These are phyloP conservation scores for Pythium guiyangense DNA, from an alignment of 352 stramenopile genomes.

Conservation along the genomic window DNA sequence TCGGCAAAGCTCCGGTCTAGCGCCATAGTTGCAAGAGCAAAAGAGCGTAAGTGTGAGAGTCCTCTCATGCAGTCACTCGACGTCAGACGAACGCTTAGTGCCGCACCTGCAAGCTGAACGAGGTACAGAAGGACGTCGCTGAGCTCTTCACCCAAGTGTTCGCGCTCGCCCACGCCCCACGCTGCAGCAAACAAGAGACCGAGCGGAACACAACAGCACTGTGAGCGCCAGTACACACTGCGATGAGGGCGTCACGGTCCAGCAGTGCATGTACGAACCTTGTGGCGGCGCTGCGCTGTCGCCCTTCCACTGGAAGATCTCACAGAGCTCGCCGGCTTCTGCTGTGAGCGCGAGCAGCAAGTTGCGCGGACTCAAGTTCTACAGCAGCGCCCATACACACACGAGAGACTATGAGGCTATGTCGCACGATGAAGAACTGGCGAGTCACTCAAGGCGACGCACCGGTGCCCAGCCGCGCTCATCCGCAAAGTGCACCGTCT, in stretches of 20 bases:
- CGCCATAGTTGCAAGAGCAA: too few species aligned
- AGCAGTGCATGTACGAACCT: too few species aligned
- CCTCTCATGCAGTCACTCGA: not conserved
- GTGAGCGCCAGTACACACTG: too few species aligned
- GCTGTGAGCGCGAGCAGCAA: constrained; percentile 92
- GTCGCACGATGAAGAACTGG: too few species aligned
- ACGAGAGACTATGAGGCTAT: not conserved
- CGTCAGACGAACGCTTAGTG: not conserved
- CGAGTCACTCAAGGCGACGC: not conserved
- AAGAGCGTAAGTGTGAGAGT: not conserved
- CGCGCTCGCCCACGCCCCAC: constrained; percentile 74
- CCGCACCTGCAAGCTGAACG: constrained; percentile 76
- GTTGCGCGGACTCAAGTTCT: constrained; percentile 85
- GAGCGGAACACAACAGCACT: too few species aligned
- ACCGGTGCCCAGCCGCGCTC: constrained; percentile 62
- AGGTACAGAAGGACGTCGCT: constrained; percentile 97
- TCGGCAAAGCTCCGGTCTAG: constrained; percentile 10
- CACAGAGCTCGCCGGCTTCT: constrained; percentile 93
- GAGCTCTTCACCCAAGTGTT: constrained; percentile 94
- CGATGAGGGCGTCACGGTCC: too few species aligned
- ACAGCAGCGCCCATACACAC: not conserved
- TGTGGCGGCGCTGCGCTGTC: constrained; percentile 46
- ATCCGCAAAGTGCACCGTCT: constrained; percentile 53
- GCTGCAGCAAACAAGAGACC: constrained; percentile 16
- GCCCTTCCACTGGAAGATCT: constrained; percentile 94